Base-by-base conservation (phyloP, 2,329 filamentous ascomycete genomes). In the Apiospora malaysiana region DNA sequence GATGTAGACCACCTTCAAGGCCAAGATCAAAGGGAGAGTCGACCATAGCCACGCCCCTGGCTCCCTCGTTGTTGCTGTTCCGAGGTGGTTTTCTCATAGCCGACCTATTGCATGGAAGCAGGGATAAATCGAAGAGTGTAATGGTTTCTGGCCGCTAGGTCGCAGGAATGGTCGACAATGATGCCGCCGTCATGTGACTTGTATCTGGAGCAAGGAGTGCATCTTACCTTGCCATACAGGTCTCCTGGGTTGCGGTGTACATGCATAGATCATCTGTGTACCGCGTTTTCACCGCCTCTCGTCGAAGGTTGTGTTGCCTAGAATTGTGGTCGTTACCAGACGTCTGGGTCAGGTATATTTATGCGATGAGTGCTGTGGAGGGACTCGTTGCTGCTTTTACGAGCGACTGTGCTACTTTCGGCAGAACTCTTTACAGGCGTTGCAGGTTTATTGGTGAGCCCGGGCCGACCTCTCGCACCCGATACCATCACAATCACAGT, bases 211-310 rank as follows among this genome's bases (percentile, higher is more conserved):
- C 32, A 18, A 63, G 56, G 32, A 40, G 32, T n/a, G 56, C 56
- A 37, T n/a, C 45, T 63, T 7, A n/a, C 56, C 56, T 63, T n/a
- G 9, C 32, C 32, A n/a, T 27, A 9, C 56, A 63, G 32, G 32
- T 37, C 18, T 40, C 37, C 40, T 63, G 56, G 32, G n/a, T 23
- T 63, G 18, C 32, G 25, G 32, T n/a, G 32, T 37, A 18, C 14
- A 63, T 37, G 32, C 56, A 37, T n/a, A 63, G 0, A 23, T 23
- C 27, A 2, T 18, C 32, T n/a, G 18, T 12, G 27, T 40, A 9
- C 9, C 32, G 56, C n/a, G 56, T 40, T 40, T 63, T 63, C 56
- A 63, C 56, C 56, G 56, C 56, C 56, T 63, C 56, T 63, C 40
- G 32, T 63, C 40, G 4, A 23, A 18, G 14, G 32, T 8, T n/a